phyloP scores from a whole-genome alignment of 164 flowering plant species.

The Buxus sempervirens region DNA sequence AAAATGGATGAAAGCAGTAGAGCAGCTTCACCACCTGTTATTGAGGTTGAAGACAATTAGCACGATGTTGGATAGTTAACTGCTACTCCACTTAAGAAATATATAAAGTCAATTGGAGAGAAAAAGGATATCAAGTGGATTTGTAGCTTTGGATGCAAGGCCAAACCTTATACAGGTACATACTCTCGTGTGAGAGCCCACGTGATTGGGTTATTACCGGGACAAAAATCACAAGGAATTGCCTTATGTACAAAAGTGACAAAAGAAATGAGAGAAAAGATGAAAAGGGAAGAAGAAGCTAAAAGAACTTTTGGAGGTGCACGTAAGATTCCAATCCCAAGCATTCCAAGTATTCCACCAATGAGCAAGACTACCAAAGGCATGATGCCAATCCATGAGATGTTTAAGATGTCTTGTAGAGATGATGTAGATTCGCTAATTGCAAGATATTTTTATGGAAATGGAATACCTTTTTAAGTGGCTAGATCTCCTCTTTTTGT shows the following conservation, averaged over 20 bases:
- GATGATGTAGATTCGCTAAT: slow-evolving; percentile 9
- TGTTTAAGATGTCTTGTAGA: background rate
- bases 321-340: background rate
- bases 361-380: background rate
- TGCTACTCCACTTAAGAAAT: too few relatives aligned
- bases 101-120: too few relatives aligned
- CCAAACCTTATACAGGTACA: background rate
- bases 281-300: slow-evolving; percentile 5
- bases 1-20: too few relatives aligned
- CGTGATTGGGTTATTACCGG: slow-evolving; percentile 11
- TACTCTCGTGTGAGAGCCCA: background rate
- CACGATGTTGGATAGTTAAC: too few relatives aligned
- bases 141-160: background rate
- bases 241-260: slow-evolving; percentile 9
- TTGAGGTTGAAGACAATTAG: too few relatives aligned
- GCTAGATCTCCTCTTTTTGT: slow-evolving; percentile 17
- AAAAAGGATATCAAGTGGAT: too few relatives aligned
- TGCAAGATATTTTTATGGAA: slow-evolving; percentile 17
- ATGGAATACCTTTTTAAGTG: slow-evolving; percentile 22
- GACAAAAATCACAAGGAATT: background rate
- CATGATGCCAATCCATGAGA: background rate
- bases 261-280: slow-evolving; percentile 12
- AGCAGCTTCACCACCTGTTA: too few relatives aligned
- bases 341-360: background rate
- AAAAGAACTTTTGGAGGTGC: background rate